These are phyloP conservation scores for Globisporangium yorkense DNA, from an alignment of 352 stramenopile species.

Conservation along the genomic window DNA sequence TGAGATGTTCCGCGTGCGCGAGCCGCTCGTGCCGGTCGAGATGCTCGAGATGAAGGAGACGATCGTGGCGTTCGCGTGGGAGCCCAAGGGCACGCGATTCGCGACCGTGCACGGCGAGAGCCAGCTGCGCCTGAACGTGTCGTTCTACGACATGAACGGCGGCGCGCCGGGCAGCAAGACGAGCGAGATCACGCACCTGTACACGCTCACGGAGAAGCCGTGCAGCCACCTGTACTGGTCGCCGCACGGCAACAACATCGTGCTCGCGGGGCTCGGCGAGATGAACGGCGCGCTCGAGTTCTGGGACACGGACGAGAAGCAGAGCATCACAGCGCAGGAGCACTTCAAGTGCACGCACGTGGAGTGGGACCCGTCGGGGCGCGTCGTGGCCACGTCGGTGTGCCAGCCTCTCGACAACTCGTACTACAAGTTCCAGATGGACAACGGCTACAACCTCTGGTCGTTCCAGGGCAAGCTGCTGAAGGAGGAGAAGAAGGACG, in stretches of 20 bases:
- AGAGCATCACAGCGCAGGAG: constrained; percentile 93
- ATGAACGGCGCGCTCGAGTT: constrained; percentile 96
- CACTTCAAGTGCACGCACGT: constrained; percentile 98
- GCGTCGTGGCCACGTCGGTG: constrained; percentile 93
- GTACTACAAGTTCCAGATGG: constrained; percentile 97
- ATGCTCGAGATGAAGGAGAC: constrained; percentile 97
- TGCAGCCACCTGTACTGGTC: constrained; percentile 98
- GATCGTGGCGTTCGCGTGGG: constrained; percentile 95
- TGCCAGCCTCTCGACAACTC: constrained; percentile 94
- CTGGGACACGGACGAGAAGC: constrained; percentile 96
- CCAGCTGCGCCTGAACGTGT: constrained; percentile 90
- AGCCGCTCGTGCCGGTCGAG: constrained; percentile 95
- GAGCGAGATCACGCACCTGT: constrained; percentile 92
- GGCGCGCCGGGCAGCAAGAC: constrained; percentile 30
- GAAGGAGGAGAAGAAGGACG: constrained; percentile 93
- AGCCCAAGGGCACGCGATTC: constrained; percentile 95
- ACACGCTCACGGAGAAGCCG: constrained; percentile 93
- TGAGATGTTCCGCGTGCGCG: constrained; percentile 96
- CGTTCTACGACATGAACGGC: constrained; percentile 95
- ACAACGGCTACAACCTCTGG: constrained; percentile 98
- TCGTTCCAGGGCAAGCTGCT: constrained; percentile 97
- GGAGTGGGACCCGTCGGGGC: constrained; percentile 96
- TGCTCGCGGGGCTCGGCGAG: constrained; percentile 93
- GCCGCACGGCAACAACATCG: constrained; percentile 90
- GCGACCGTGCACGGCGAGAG: constrained; percentile 95